Base-by-base conservation (phyloP, 768 basidiomycete species). In the Cystobasidium ongulense region DNA sequence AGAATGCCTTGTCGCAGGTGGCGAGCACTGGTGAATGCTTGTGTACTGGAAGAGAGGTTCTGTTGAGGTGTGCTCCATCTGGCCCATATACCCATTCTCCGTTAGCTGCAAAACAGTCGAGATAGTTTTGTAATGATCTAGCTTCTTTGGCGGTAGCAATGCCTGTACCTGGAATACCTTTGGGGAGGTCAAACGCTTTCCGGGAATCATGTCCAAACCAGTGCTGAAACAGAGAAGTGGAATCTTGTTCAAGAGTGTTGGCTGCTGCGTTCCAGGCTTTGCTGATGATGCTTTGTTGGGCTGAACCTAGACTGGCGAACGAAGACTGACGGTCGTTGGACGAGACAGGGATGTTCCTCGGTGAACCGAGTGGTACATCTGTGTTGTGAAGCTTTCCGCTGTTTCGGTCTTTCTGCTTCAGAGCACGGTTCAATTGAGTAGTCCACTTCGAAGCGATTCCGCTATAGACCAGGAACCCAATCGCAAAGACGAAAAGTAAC, bases 1-100 rank as follows among this genome's bases (percentile, higher is more conserved):
- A 78, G 74, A 73, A 79, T 8, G 74, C 62, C 66, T 76, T 79
- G 46, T 79, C 78, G 74, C 78, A 79, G 4, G 53, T 63, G 1
- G 77, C 73, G 27, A 63, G 65, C 21, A 67, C 46, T 4, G 53
- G 21, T 29, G 75, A 74, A 61, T 78, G 78, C 72, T 79, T 79
- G 76, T 78, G 79, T 1, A 78, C 77, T 10, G 75, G 57, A 31
- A 79, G 21, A 13, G 57, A 59, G 27, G 11, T 59, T 27, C 25
- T 1, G 0, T 50, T 54, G n/a, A 77, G 65, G 13, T 39, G 43
- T 4, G 50, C 27, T 21, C 76, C 77, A 0, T 0, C 1, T 11
- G 76, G 71, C n/a, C 78, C 76, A 61, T 75, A 62, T 21, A 76
- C 74, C 78, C 77, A 78, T 39, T 67, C 61, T 25, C 77, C 77